Evolutionary conservation across 139 green algal genomes (phyloP).

Genomic region (Closterium sp.): DNA sequence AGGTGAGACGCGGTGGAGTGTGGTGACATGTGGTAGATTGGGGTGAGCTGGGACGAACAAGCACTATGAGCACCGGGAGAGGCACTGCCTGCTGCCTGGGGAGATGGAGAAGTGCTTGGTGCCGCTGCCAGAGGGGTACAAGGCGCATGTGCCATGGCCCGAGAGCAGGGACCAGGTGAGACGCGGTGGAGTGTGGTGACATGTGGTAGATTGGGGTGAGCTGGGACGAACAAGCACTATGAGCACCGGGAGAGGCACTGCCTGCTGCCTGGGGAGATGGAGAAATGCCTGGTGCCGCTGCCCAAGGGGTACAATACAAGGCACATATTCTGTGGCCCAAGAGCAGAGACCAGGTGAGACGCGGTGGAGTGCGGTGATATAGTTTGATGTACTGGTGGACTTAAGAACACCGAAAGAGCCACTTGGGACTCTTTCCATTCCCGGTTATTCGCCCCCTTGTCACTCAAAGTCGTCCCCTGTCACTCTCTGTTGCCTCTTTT

Average conservation of each 20-base stretch:
- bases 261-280: conserved; percentile 6
- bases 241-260: conserved; percentile 37
- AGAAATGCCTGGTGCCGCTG: conserved; percentile 27
- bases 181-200: not conserved
- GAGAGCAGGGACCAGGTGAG: conserved; percentile 38
- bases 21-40: not conserved
- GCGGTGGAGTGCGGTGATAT: too few species aligned
- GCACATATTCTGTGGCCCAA: too few species aligned
- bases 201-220: not conserved
- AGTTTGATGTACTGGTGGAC: too few species aligned
- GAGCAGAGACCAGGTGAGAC: too few species aligned
- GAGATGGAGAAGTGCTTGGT: conserved; percentile 28
- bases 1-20: conserved; percentile 8
- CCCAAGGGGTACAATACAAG: conserved; percentile 34
- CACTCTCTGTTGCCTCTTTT: too few species aligned
- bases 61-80: conserved; percentile 29
- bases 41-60: too few species aligned
- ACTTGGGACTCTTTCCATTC: too few species aligned
- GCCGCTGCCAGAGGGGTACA: conserved; percentile 28
- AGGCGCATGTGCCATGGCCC: conserved; percentile 30
- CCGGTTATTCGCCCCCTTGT: too few species aligned
- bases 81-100: conserved; percentile 21
- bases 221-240: not conserved
- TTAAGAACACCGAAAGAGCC: too few species aligned
- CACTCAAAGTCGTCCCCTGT: too few species aligned